A percentile compares a stretch with the other conserved stretches of the same genome.
phyloP scores from a whole-genome alignment of 2,329 filamentous ascomycete species.

The Ilyonectria destructans region DNA sequence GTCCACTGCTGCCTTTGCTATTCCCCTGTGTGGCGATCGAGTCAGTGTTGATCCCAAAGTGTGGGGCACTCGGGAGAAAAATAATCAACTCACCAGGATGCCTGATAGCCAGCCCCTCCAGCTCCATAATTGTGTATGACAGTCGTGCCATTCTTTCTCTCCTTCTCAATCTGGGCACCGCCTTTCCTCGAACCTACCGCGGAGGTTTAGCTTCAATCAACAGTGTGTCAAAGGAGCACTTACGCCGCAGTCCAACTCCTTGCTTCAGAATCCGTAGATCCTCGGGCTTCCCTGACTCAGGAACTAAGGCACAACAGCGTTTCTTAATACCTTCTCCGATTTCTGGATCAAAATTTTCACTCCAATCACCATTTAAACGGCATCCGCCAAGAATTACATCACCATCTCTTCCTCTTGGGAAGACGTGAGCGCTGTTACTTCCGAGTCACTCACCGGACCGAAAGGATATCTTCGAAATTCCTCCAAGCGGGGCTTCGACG shows the following conservation, averaged over 20 bases:
- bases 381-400: slow-evolving; percentile 44
- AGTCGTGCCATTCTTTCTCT: slow-evolving; percentile 37
- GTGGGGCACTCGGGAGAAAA: no score
- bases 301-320: slow-evolving; percentile 53
- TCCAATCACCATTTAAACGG: slow-evolving; percentile 53
- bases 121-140: slow-evolving; percentile 51
- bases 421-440: background rate
- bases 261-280: slow-evolving; percentile 53
- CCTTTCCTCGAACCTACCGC: slow-evolving; percentile 34
- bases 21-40: no score
- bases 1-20: no score
- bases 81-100: slow-evolving; percentile 39
- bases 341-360: slow-evolving; percentile 47
- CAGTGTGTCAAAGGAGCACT: no score
- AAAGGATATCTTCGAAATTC: slow-evolving; percentile 59
- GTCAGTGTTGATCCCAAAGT: no score
- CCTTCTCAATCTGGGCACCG: slow-evolving; percentile 53
- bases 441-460: slow-evolving; percentile 50
- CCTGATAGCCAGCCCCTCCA: slow-evolving; percentile 49
- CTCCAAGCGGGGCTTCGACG: slow-evolving; percentile 56
- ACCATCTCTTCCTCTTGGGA: background rate
- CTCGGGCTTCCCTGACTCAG: slow-evolving; percentile 53
- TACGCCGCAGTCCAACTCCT: slow-evolving; percentile 52
- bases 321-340: slow-evolving; percentile 53
- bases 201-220: no score